Evolutionary conservation across 176 grass and related monocot species (phyloP), one percentile per base, ranked within the genome.

Genomic region (Olyra latifolia): DNA sequence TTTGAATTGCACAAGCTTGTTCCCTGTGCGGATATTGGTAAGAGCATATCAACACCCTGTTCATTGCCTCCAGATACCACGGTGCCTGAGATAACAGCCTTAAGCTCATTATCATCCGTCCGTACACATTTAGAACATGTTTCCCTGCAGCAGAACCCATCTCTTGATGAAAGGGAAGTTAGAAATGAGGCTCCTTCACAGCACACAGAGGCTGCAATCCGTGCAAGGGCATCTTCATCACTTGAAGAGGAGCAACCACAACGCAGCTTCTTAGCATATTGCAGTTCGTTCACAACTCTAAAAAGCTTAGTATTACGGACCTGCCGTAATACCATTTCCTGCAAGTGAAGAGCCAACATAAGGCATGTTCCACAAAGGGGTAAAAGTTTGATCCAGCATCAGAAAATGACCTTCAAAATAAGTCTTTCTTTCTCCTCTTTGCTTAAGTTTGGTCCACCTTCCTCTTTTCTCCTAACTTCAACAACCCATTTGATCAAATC

Each of bases 391-490:
- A 79, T 3, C 78, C 77, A 71, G 59, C 30, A 85, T 38, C 0
- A 66, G 8, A 55, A 72, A 67, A 58, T 16, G 2, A 93, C 88
- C 88, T 93, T 91, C 20, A 77, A 19, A 54, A n/a, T 50, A 72
- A 91, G 85, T 42, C 90, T 94, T 69, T 87, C 88, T 50, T 87
- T 83, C 80, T 98, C 95, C 72, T 93, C 95, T 53, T 88, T 65
- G 74, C 69, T 93, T 88, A 94, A 80, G 80, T 22, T 64, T 10
- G 72, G 84, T 20, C 44, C 72, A 45, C 76, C 83, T 78, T 94
- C 94, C 80, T 97, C 92, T 93, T 81, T 69, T 69, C 92, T 94
- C 88, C 92, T 87, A 70, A 93, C 88, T 90, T 98, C 95, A 64
- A 91, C 74, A 64, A 93, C 63, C 86, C 92, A 95, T 85, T 98